Percentiles rank a stretch among this genome's conserved stretches.
Evolutionary conservation across 352 stramenopile species (phyloP).

Genomic region (Achlya hypogyna): DNA sequence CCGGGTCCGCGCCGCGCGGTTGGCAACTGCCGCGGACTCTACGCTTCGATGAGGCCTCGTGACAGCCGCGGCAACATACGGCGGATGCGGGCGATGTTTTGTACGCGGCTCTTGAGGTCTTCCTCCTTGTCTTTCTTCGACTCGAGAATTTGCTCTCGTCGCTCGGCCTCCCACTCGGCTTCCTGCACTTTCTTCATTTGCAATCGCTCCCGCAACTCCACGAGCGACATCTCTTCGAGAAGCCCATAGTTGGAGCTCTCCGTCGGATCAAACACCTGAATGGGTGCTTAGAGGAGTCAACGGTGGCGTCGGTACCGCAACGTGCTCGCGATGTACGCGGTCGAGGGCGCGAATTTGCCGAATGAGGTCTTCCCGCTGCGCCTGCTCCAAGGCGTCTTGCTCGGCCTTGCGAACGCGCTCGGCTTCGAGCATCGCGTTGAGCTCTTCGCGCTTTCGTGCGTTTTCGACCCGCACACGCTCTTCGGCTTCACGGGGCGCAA

Average conservation of each 20-base stretch:
- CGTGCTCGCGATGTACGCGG: constrained; percentile 64
- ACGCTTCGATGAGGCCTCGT: not conserved
- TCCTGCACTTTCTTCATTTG: constrained; percentile 66
- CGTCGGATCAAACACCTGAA: constrained; percentile 82
- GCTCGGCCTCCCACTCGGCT: constrained; percentile 51
- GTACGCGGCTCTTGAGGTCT: constrained; percentile 55
- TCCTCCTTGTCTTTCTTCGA: constrained; percentile 76
- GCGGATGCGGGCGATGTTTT: constrained; percentile 66
- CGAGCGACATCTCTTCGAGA: constrained; percentile 88
- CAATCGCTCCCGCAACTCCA: constrained; percentile 77
- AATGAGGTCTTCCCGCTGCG: constrained; percentile 76
- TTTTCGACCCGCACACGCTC: constrained; percentile 52
- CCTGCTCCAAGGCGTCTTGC: constrained; percentile 56
- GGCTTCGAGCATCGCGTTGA: constrained; percentile 50
- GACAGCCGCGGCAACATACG: not conserved
- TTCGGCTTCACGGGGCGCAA: constrained; percentile 69
- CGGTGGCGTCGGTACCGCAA: constrained; percentile 25
- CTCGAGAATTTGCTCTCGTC: constrained; percentile 52
- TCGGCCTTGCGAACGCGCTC: constrained; percentile 50
- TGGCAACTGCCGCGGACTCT: constrained; percentile 50
- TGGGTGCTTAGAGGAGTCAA: not conserved
- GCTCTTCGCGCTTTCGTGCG: constrained; percentile 42
- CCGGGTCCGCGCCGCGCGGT: constrained; percentile 38
- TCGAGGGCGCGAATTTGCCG: constrained; percentile 77
- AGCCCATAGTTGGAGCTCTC: constrained; percentile 77